Conservation (phyloP, 371 early-diverging fungal genomes). For the Fennellomyces sp. region DNA sequence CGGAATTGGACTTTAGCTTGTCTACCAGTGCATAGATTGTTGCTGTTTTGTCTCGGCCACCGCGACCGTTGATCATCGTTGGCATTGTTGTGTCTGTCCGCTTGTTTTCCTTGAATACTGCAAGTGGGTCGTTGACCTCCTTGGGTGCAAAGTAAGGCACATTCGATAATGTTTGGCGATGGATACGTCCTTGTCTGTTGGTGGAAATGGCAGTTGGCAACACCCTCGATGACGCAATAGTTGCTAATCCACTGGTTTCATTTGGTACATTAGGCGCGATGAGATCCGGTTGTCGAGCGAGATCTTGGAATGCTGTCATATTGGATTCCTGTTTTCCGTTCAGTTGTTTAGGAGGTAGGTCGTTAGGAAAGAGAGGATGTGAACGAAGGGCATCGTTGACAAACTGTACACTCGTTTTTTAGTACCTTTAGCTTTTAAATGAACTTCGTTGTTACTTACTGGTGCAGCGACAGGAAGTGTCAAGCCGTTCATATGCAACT, state of each 20-base stretch:
- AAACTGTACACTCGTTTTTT: neutral
- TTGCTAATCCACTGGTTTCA: neutral
- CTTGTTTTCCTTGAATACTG: conserved; percentile 16
- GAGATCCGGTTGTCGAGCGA: neutral
- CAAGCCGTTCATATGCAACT: neutral
- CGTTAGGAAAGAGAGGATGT: neutral
- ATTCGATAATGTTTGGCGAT: neutral
- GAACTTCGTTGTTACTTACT: conserved; percentile 5
- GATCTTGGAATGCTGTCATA: neutral
- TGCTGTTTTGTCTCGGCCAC: conserved; percentile 30
- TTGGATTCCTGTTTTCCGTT: neutral
- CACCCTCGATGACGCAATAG: neutral
- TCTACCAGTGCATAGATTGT: conserved; percentile 36
- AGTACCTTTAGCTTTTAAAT: neutral
- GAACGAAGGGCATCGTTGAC: neutral
- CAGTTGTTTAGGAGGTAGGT: neutral
- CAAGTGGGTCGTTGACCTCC: conserved; percentile 2
- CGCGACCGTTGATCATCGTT: conserved; percentile 8
- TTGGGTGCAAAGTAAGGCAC: conserved; percentile 21
- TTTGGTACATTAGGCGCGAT: neutral
- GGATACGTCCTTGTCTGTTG: conserved; percentile 1
- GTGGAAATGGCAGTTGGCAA: neutral
- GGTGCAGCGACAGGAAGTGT: conserved; percentile 12
- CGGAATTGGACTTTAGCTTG: conserved; percentile 27
- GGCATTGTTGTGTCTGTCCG: conserved; percentile 8